Evolutionary conservation across 805 yeast species (phyloP), one percentile per base, ranked within the genome.

Genomic region (Metschnikowia reukaufii): DNA sequence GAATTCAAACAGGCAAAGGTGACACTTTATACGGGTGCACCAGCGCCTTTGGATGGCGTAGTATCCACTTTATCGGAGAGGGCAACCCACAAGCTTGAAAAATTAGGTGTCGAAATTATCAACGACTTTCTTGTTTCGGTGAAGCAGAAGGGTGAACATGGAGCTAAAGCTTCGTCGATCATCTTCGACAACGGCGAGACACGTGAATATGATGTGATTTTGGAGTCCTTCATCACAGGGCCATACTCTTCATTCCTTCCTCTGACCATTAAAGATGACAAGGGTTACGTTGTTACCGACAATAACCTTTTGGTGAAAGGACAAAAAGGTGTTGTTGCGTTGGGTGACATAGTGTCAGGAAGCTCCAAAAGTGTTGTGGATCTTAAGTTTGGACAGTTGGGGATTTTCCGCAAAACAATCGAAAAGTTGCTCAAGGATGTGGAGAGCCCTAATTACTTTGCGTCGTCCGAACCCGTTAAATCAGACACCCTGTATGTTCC

Each of bases 181-280:
- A 39, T 37, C 9, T 49, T 60, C 27, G 54, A 49, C 8, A 55
- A 60, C 39, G 66, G 64, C 2, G 42, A 51, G 4, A 36, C 45
- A 15, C 44, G 37, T 16, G 30, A 36, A 4, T 66, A 58, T 42
- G 75, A 69, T 52, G 46, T 67, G 36, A 63, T 68, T 8, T 54
- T 72, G 36, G 60, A 62, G 23, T 56, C 67, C 13, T 54, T 46
- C 35, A 58, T 58, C 8, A 37, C 49, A 4, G 47, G 31, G 13
- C 74, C 77, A 9, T 70, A 68, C 54, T 52, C 72, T 4, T 57
- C 58, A 15, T 71, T 58, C 39, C 52, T 72, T 39, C 64, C 64
- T 1, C 35, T 39, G 1, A 27, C 42, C 8, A 47, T 61, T 21
- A 56, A 62, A 39, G 63, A 68, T 45, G 31, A 49, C 1, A 33